Base-by-base conservation (phyloP, 202 grass and related monocot species). In the Carex arenaria region DNA sequence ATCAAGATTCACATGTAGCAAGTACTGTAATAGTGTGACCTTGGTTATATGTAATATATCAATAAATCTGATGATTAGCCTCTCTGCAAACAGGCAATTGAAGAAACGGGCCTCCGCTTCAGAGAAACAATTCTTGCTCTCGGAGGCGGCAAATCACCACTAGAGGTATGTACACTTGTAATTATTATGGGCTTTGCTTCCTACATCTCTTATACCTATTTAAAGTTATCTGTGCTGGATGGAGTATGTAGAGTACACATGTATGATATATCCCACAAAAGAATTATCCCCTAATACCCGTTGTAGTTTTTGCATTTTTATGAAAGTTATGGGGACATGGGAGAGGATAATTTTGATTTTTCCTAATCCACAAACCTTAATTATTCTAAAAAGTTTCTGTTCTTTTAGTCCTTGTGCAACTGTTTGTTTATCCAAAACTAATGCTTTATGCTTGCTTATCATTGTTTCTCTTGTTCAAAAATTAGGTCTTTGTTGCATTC, bases 51-150 rank as follows among this genome's bases (percentile, higher is more conserved):
- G 34, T 20, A 61, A 36, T 8, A 57, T 65, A 11, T 30, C 0
- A 72, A 19, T 51, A 57, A 36, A 19, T 45, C 18, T 17, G 20
- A 23, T 72, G 5, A 14, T 22, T 55, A 38, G 2, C 15, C 85
- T 51, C 65, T 64, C 36, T 88, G 82, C 79, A 3, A 11, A 67
- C 34, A 98, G 95, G 89, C 89, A 18, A 94, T 97, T 9, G 70
- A 83, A 81, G 95, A 97, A 88, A 94, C 92, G 1, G 95, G 95
- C 15, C 86, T 86, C 65, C 84, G 95, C 38, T 98, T 98, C 74
- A 88, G 95, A 38, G 92, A 94, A 53, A 97, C 94, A 76, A 91
- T 97, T 90, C 90, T 97, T 84, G 92, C 95, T 61, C 93, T 98
- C 70, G 95, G 95, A 84, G 95, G 95, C 1, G 95, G 95, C 67